Evolutionary conservation across 306 rosid species (phyloP).

Genomic region (Corylus heterophylla): DNA sequence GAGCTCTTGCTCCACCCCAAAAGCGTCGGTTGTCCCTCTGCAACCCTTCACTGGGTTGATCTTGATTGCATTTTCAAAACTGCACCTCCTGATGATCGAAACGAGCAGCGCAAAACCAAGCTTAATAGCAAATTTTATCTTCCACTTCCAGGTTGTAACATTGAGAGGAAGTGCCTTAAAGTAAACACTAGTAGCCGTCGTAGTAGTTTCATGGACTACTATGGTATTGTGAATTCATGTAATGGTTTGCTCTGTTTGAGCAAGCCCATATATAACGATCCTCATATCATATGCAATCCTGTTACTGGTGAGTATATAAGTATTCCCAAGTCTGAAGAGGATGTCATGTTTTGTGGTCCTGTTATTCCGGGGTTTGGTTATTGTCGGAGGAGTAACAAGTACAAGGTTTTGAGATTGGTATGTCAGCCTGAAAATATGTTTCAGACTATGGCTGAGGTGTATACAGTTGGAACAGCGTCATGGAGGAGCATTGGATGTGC

Average conservation of each 20-base stretch:
- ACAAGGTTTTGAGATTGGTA: constrained; percentile 14
- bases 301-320: constrained; percentile 12
- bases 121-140: background rate
- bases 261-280: background rate
- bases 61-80: background rate
- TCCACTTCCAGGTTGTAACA: background rate
- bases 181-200: background rate
- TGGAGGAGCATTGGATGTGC: constrained; percentile 23
- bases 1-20: constrained; percentile 3
- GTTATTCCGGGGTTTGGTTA: constrained; percentile 18
- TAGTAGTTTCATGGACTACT: background rate
- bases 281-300: constrained; percentile 18
- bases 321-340: background rate
- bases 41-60: constrained; percentile 1
- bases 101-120: background rate
- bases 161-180: background rate
- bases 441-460: constrained; percentile 11
- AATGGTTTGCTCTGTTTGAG: constrained; percentile 16
- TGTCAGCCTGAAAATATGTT: background rate
- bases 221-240: constrained; percentile 9
- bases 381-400: background rate
- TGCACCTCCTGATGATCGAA: background rate
- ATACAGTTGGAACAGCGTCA: constrained; percentile 12
- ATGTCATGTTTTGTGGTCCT: background rate
- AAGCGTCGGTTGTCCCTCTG: background rate